Percentiles rank a stretch among this genome's conserved stretches.
Conservation (phyloP, 108 stramenopile species). For the Cafeteria roenbergensis region DNA sequence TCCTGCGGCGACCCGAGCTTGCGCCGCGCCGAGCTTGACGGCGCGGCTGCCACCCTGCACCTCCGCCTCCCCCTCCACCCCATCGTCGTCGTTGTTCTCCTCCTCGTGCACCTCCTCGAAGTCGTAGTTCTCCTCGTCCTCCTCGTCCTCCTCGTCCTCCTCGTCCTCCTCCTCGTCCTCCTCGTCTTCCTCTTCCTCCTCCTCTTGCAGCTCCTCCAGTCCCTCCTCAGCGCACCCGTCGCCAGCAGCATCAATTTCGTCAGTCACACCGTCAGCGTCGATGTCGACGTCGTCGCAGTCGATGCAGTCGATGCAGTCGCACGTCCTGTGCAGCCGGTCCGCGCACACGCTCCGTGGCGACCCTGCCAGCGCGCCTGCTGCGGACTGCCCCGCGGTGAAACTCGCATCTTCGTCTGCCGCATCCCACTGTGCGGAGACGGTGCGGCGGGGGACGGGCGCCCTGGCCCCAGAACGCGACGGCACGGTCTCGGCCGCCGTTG, state of each 20-base stretch:
- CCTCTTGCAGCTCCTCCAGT: not conserved
- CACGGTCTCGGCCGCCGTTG: too few relatives aligned
- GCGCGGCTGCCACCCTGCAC: too few relatives aligned
- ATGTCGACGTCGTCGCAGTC: not conserved
- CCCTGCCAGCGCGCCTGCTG: not conserved
- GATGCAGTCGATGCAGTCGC: not conserved
- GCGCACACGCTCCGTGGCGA: not conserved
- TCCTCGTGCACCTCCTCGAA: not conserved
- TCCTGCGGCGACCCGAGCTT: too few relatives aligned
- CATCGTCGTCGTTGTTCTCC: not conserved
- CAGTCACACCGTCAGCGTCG: not conserved
- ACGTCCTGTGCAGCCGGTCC: not conserved
- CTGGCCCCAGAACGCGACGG: too few relatives aligned
- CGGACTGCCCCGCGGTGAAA: not conserved
- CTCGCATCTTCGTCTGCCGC: not conserved
- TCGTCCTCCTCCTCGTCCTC: constrained; percentile 1
- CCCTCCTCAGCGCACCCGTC: not conserved
- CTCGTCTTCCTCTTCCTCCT: not conserved
- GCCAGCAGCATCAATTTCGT: not conserved
- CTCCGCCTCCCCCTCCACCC: not conserved
- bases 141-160: not conserved
- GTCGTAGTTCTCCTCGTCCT: not conserved
- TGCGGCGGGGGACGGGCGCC: too few relatives aligned
- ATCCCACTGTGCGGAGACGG: too few relatives aligned
- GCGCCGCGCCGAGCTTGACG: too few relatives aligned